Percentiles rank a stretch among this genome's conserved stretches.
Evolutionary conservation across 805 yeast genomes (phyloP).

Genomic region (Metschnikowia gruessii): DNA sequence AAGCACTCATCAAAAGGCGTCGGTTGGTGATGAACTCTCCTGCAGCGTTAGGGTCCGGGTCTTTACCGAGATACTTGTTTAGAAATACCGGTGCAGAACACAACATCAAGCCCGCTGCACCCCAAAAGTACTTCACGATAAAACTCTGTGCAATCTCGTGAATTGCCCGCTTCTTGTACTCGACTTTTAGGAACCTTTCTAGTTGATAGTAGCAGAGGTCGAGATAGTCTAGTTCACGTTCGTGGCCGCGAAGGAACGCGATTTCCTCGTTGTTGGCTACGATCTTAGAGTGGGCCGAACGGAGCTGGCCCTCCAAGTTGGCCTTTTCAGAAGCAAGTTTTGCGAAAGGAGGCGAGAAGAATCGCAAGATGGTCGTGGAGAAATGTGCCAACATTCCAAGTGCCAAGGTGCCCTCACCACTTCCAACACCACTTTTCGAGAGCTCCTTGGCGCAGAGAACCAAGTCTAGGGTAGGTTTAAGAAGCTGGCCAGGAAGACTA

Average conservation of each 20-base stretch:
- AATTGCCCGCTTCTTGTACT: slow-evolving; percentile 68
- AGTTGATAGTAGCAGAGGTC: slow-evolving; percentile 80
- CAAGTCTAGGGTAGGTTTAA: slow-evolving; percentile 81
- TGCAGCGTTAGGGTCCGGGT: slow-evolving; percentile 48
- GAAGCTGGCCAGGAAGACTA: slow-evolving; percentile 72
- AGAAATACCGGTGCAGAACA: slow-evolving; percentile 89
- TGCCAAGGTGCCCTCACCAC: slow-evolving; percentile 74
- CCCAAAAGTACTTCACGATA: slow-evolving; percentile 90
- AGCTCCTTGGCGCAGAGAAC: slow-evolving; percentile 77
- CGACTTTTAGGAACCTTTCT: slow-evolving; percentile 72
- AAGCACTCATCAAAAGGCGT: slow-evolving; percentile 75
- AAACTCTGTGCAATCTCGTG: slow-evolving; percentile 87
- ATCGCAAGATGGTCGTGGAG: slow-evolving; percentile 67
- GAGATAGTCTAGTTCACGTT: slow-evolving; percentile 69
- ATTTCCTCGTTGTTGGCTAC: slow-evolving; percentile 81
- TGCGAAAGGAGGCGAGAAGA: slow-evolving; percentile 89
- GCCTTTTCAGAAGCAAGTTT: slow-evolving; percentile 73
- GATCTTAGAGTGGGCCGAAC: slow-evolving; percentile 77
- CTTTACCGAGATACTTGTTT: slow-evolving; percentile 48
- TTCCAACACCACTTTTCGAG: slow-evolving; percentile 59
- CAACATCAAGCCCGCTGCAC: slow-evolving; percentile 86
- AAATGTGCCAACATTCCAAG: slow-evolving; percentile 78
- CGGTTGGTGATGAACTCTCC: slow-evolving; percentile 89
- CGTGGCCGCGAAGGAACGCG: slow-evolving; percentile 79
- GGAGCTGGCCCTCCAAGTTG: slow-evolving; percentile 77